These are phyloP conservation scores for Globisporangium abappressorium DNA, from an alignment of 352 stramenopile species.

Conservation along the genomic window DNA sequence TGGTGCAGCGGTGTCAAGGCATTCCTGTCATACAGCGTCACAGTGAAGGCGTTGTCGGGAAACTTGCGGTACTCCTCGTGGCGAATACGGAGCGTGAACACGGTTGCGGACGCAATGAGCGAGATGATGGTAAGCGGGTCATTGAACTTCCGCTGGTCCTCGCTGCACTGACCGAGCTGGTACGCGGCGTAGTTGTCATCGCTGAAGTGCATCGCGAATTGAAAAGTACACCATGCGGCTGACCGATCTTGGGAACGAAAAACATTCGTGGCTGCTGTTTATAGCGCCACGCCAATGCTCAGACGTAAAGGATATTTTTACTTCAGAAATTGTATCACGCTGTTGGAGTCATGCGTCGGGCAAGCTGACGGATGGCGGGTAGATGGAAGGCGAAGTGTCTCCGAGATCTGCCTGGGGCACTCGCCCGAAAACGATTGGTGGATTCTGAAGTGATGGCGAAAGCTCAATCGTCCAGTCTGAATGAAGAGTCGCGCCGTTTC, in stretches of 20 bases:
- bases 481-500: slow-evolving; percentile 11
- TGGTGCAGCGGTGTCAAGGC: not conserved
- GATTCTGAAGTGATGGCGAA: not conserved
- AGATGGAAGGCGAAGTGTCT: no score
- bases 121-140: slow-evolving; percentile 28
- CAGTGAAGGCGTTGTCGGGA: slow-evolving; percentile 31
- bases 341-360: not conserved
- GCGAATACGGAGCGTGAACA: slow-evolving; percentile 26
- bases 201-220: slow-evolving; percentile 6
- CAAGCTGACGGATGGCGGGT: not conserved
- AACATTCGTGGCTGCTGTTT: not conserved
- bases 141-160: slow-evolving; percentile 30
- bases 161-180: slow-evolving; percentile 23
- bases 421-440: not conserved
- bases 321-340: not conserved
- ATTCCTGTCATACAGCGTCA: slow-evolving; percentile 23
- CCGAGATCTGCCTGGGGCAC: not conserved
- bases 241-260: not conserved
- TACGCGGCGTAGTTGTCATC: slow-evolving; percentile 28
- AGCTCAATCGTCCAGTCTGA: not conserved
- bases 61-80: slow-evolving; percentile 31
- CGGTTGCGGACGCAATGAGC: slow-evolving; percentile 19
- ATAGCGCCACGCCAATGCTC: not conserved
- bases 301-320: slow-evolving; percentile 6
- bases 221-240: not conserved